Base-by-base conservation (phyloP, 2,329 filamentous ascomycete genomes). In the Beauveria australis region DNA sequence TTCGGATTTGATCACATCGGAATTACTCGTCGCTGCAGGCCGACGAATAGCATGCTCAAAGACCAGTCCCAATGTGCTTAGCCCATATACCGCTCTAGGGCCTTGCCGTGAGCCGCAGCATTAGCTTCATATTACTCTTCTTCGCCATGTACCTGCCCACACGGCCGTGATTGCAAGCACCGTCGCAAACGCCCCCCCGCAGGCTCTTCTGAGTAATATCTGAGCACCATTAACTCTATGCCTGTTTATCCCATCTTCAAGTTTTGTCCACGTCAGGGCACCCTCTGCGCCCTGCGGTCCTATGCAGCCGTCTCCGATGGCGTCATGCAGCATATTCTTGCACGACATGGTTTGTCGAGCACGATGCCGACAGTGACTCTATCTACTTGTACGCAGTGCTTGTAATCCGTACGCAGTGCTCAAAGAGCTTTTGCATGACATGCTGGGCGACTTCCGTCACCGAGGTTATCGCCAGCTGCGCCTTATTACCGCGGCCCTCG, bases 91-190 rank as follows among this genome's bases (percentile, higher is more conserved):
- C 44, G 30, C 37, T 59, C 26, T 37, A 59, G 56, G 47, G 26
- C 47, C 37, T 52, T 59, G 56, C 56, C 56, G 56, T 59, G 56
- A 59, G 47, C 56, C 47, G 56, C 47, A 59, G 55, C 24, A 52
- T 59, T 59, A 52, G 47, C 56, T 49, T 22, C 33, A 24, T 33
- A 52, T 26, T 44, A 26, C 37, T 43, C 46, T 40, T 33, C 14
- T 41, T 14, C 22, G 22, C 33, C 37, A 37, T 37, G 56, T 59
- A 52, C 56, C 56, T 52, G 56, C 56, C 52, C 56, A 48, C 19
- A 40, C 8, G 12, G 26, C 30, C 33, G 10, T 14, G 3, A 54
- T 22, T 55, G 43, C 54, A 57, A 47, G 41, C 47, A 52, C 47
- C 46, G 47, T 60, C 43, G 59, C 59, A 60, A 46, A 59, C 56